These are phyloP conservation scores for Suhomyces terraborum DNA, from an alignment of 1,139 yeast species.

Conservation along the genomic window DNA sequence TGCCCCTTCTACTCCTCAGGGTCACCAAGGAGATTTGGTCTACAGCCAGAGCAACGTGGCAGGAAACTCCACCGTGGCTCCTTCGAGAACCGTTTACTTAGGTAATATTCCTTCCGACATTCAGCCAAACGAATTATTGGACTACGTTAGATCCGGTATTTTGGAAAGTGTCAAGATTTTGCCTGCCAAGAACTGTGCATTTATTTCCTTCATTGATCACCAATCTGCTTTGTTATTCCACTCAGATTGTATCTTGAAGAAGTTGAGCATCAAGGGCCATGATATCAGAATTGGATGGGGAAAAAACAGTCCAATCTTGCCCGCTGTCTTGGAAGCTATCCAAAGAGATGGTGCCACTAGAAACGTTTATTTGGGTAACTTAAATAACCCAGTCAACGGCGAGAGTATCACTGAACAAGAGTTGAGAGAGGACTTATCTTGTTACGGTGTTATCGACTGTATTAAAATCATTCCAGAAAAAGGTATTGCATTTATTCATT, in stretches of 20 bases:
- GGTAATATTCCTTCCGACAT: conserved; percentile 87
- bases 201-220: conserved; percentile 61
- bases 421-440: conserved; percentile 49
- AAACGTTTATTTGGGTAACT: conserved; percentile 80
- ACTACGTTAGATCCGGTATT: conserved; percentile 89
- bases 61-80: conserved; percentile 43
- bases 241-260: conserved; percentile 61
- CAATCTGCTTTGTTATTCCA: conserved; percentile 63
- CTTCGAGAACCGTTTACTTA: conserved; percentile 84
- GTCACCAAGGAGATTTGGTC: conserved; percentile 13
- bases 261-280: conserved; percentile 56
- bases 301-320: conserved; percentile 61
- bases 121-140: conserved; percentile 78
- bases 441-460: conserved; percentile 58
- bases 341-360: conserved; percentile 89
- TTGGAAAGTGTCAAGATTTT: conserved; percentile 71
- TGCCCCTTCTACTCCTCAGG: conserved; percentile 9
- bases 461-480: conserved; percentile 59
- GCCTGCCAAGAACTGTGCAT: conserved; percentile 61
- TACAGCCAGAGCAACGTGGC: conserved; percentile 16
- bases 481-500: conserved; percentile 63
- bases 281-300: conserved; percentile 74
- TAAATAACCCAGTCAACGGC: conserved; percentile 52
- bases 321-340: conserved; percentile 71
- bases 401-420: conserved; percentile 60